A percentile compares a stretch with the other conserved stretches of the same genome.
Conservation (phyloP, 352 stramenopile species). For the Globisporangium iwayamae region DNA sequence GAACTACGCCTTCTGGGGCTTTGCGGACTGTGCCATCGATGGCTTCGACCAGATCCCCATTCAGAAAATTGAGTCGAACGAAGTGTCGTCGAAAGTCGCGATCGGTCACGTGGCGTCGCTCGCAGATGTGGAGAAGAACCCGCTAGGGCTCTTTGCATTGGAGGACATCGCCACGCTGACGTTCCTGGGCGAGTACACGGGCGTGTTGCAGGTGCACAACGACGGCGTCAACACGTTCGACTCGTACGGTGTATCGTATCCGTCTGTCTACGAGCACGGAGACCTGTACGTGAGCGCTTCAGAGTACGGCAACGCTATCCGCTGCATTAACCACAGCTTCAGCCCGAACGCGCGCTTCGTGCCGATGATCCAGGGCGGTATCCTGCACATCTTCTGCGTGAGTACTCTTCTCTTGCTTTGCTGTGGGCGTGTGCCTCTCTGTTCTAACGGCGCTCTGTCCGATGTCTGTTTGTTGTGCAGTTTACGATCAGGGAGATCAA, state of each 20-base stretch:
- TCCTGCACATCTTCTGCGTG: constrained; percentile 56
- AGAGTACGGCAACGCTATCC: constrained; percentile 75
- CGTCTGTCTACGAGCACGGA: constrained; percentile 60
- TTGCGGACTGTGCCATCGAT: constrained; percentile 46
- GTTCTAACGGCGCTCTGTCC: neutral
- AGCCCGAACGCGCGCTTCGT: constrained; percentile 58
- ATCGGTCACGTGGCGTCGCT: constrained; percentile 54
- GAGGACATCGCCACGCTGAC: constrained; percentile 35
- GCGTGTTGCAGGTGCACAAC: constrained; percentile 52
- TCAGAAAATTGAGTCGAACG: constrained; percentile 18
- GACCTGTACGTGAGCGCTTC: constrained; percentile 64
- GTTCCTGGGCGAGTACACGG: constrained; percentile 69
- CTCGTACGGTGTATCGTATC: constrained; percentile 68
- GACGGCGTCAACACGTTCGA: constrained; percentile 41
- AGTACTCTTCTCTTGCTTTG: too few relatives aligned
- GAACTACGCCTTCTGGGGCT: constrained; percentile 80
- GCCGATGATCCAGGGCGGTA: constrained; percentile 57
- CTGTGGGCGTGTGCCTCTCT: neutral
- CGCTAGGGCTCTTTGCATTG: constrained; percentile 60
- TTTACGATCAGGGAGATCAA: constrained; percentile 47
- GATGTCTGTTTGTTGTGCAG: constrained; percentile 21
- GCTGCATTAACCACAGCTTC: constrained; percentile 75
- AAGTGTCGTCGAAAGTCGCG: constrained; percentile 44
- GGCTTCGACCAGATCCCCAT: constrained; percentile 41
- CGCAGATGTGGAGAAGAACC: constrained; percentile 39